Evolutionary conservation across 768 basidiomycete genomes (phyloP).

Genomic region (Tephrocybe sp.): DNA sequence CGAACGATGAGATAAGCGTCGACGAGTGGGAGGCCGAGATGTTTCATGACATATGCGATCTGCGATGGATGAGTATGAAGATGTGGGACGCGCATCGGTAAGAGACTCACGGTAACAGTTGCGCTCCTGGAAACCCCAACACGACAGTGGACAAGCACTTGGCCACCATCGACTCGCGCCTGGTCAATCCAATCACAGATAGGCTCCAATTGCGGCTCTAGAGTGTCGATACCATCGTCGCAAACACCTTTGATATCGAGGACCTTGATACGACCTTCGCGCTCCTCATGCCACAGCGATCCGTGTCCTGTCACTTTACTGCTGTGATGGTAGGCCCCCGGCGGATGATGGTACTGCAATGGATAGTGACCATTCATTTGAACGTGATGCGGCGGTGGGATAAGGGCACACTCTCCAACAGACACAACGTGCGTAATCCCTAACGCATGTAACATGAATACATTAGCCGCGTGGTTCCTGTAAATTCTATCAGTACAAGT

Average conservation of each 20-base stretch:
- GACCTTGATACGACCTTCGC: slow-evolving; percentile 86
- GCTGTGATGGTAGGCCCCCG: slow-evolving; percentile 32
- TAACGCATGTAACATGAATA: slow-evolving; percentile 92
- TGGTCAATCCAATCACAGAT: slow-evolving; percentile 94
- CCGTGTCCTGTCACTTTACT: slow-evolving; percentile 57
- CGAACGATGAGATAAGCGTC: slow-evolving; percentile 94
- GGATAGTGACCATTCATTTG: slow-evolving; percentile 15
- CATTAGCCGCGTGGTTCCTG: slow-evolving; percentile 92
- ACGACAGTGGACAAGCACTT: slow-evolving; percentile 93
- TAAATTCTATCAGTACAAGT: slow-evolving; percentile 5
- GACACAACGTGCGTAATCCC: slow-evolving; percentile 97
- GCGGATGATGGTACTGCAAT: slow-evolving; percentile 25
- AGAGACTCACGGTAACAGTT: slow-evolving; percentile 73
- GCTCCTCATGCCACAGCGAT: slow-evolving; percentile 84
- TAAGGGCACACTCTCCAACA: slow-evolving; percentile 90
- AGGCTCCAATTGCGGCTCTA: slow-evolving; percentile 83
- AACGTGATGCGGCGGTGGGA: slow-evolving; percentile 63
- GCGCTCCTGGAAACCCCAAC: slow-evolving; percentile 98
- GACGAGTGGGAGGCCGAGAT: slow-evolving; percentile 78
- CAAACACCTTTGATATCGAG: slow-evolving; percentile 90
- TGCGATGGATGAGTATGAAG: slow-evolving; percentile 21
- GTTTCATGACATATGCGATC: slow-evolving; percentile 98
- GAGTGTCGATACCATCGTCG: slow-evolving; percentile 95
- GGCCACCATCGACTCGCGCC: slow-evolving; percentile 79
- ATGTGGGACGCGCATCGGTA: neutral